Conservation (phyloP, 768 basidiomycete genomes). For the Zangia roseola region DNA sequence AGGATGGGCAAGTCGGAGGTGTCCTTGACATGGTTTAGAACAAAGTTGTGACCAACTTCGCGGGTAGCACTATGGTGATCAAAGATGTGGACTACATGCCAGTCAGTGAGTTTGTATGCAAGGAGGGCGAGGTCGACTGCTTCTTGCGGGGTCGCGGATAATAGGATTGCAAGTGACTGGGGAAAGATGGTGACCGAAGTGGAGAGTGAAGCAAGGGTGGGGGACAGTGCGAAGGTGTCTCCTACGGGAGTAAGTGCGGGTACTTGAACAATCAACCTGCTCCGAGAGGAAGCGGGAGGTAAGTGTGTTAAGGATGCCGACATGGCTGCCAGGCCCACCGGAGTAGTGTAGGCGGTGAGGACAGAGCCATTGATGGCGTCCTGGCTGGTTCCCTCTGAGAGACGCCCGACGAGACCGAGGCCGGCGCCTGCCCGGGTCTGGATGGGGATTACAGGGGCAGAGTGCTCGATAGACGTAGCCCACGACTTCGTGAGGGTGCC, state of each 20-base stretch:
- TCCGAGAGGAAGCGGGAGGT: constrained; percentile 57
- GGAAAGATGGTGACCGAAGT: constrained; percentile 60
- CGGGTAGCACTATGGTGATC: constrained; percentile 82
- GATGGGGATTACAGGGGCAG: constrained; percentile 60
- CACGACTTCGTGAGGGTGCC: constrained; percentile 70
- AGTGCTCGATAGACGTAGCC: constrained; percentile 41
- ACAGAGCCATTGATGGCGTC: constrained; percentile 58
- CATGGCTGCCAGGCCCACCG: constrained; percentile 82
- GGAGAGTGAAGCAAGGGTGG: constrained; percentile 71
- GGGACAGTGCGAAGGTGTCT: constrained; percentile 66
- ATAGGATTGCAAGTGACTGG: constrained; percentile 64
- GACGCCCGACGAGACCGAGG: constrained; percentile 69
- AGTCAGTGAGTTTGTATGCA: constrained; percentile 64
- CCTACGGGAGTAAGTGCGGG: constrained; percentile 69
- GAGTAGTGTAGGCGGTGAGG: constrained; percentile 80
- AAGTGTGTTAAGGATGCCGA: constrained; percentile 73
- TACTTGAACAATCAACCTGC: constrained; percentile 80
- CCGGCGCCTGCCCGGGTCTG: constrained; percentile 89
- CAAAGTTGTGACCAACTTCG: constrained; percentile 62
- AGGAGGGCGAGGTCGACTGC: constrained; percentile 73
- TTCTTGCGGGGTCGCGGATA: constrained; percentile 85
- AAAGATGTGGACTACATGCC: constrained; percentile 85
- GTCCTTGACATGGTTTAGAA: constrained; percentile 35
- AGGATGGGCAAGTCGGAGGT: constrained; percentile 35
- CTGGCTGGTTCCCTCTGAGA: constrained; percentile 76